Base-by-base conservation (phyloP, 495 filamentous ascomycete genomes). In the Haplographium delicatum region DNA sequence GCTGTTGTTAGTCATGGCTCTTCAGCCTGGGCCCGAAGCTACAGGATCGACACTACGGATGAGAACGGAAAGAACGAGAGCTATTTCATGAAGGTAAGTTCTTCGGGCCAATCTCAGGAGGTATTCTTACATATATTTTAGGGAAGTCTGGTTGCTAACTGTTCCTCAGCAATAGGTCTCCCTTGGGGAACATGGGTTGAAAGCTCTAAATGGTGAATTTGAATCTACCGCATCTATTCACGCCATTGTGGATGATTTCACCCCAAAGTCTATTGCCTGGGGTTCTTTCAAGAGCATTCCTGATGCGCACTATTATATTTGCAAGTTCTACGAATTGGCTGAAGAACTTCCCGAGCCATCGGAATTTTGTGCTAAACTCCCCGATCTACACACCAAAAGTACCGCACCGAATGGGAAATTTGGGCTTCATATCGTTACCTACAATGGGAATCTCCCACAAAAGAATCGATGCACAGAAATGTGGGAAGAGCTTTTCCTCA, bases 391-490 rank as follows among this genome's bases (percentile, higher is more conserved):
- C 47, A 45, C 59, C 28, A 59, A 59, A 16, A 66, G 60, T 27
- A 37, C 26, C 9, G 72, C 73, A 4, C 76, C 74, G 1, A 72
- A 60, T 15, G 73, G 71, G 0, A 73, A 73, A 51, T 81, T 76
- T 46, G 75, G 76, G 0, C 79, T 78, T 47, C 70, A 72, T 45
- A 49, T 67, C 5, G 61, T 68, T 0, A 80, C 74, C 2, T 73
- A 58, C 42, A 8, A 53, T 64, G 38, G 61, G 8, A 28, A 50
- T 50, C 46, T 44, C 20, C 37, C 52, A 16, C 52, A 55, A 5
- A 37, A 41, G 5, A 52, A 37, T 18, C 53, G 35, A 25, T 68
- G 57, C 51, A 46, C 59, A 0, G 46, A 56, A 8, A 62, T 26
- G 28, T 68, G 62, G 65, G 51, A 51, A 37, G 44, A 46, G 11